Base-by-base conservation (phyloP, 228 moss, liverwort and hornwort genomes). In the Sphagnum magellanicum region DNA sequence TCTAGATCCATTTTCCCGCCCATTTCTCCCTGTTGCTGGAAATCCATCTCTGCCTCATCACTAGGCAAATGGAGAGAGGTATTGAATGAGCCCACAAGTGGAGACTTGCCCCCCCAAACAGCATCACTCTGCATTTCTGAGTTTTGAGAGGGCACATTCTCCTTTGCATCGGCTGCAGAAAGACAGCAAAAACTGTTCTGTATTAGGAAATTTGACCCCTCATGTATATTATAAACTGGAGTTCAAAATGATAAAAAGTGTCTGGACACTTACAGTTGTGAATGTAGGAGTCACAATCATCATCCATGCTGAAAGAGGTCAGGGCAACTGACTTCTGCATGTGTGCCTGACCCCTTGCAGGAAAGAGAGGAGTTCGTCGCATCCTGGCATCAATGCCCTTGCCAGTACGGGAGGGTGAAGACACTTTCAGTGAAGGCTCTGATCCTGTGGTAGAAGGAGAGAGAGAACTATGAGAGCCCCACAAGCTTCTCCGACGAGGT, bases 311-410 rank as follows among this genome's bases (percentile, higher is more conserved):
- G 10, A 68, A 57, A n/a, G 76, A 69, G 16, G 76, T 55, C 12
- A 12, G 55, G 12, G 8, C 12, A 12, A 12, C 12, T 55, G 55
- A 55, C 55, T 12, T 12, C 8, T 55, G 55, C 12, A 12, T 8
- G 9, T 55, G 55, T 8, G 55, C 12, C 55, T 12, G 55, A 61
- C 81, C 66, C 50, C 77, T 70, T 48, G 78, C 52, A 63, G 86
- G 80, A 52, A 83, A 81, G 4, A 87, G 78, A 10, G 87, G 83
- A 10, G 83, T 74, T n/a, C 86, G 83, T 69, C 63, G 80, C 47
- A 68, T 62, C 82, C 71, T 79, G 32, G 69, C 78, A 67, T 69
- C 69, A 50, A 79, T 79, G 58, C 61, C 80, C 64, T 51, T 8
- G 8, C 67, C 69, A 65, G 50, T 68, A 60, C 49, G 50, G 76